A percentile compares a stretch with the other conserved stretches of the same genome.
phyloP scores from a whole-genome alignment of 805 yeast species.

The Barnettozyma botsteinii region DNA sequence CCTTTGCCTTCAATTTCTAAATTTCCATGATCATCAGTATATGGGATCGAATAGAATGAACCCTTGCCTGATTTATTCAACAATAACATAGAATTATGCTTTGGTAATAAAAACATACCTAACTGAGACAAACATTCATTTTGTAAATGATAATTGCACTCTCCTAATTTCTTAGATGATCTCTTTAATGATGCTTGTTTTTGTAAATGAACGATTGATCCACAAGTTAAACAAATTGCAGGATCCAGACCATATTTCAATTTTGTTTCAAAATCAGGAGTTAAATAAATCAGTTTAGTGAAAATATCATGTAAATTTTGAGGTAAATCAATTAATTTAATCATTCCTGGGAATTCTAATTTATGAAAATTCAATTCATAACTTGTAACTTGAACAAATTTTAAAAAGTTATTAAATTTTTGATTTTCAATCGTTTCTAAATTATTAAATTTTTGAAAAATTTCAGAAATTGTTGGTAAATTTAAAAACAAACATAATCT shows the following conservation, averaged over 20 bases:
- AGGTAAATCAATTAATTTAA: constrained; percentile 62
- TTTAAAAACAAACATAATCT: constrained; percentile 45
- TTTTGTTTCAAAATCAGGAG: constrained; percentile 34
- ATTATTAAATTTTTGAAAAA: constrained; percentile 12
- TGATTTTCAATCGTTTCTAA: constrained; percentile 23
- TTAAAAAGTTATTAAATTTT: constrained; percentile 15
- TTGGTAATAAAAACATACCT: constrained; percentile 71
- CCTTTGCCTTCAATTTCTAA: constrained; percentile 65
- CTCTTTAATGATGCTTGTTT: constrained; percentile 35
- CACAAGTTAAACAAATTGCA: constrained; percentile 84
- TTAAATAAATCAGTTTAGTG: constrained; percentile 48
- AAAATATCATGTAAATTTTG: constrained; percentile 61
- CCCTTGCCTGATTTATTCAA: constrained; percentile 67
- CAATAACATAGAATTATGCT: constrained; percentile 57
- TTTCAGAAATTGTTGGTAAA: constrained; percentile 34
- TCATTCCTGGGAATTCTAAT: constrained; percentile 59
- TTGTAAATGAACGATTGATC: constrained; percentile 62
- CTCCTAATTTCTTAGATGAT: constrained; percentile 53
- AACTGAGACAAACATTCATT: constrained; percentile 59
- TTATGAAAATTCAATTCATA: constrained; percentile 17
- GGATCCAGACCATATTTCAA: constrained; percentile 49
- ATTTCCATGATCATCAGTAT: constrained; percentile 82
- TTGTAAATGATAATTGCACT: constrained; percentile 68
- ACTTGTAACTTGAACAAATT: constrained; percentile 19
- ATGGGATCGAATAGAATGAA: constrained; percentile 79